Percentiles rank a stretch among this genome's conserved stretches.
These are phyloP conservation scores for Chalciporus piperatoides DNA, from an alignment of 1,284 basidiomycete species.

Conservation along the genomic window DNA sequence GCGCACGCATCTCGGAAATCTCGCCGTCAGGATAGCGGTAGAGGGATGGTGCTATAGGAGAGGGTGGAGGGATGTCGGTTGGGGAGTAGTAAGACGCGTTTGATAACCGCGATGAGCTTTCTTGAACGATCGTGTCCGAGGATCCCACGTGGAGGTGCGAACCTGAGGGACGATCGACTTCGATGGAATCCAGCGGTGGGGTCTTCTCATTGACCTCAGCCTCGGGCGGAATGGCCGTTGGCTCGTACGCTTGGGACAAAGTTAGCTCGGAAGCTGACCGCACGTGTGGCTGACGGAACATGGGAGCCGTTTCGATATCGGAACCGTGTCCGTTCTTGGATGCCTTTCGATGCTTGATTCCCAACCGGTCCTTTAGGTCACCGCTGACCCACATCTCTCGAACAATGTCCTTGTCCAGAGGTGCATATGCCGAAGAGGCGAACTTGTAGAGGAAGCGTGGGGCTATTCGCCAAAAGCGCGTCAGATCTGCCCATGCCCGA, in stretches of 20 bases:
- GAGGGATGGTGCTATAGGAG: conserved; percentile 52
- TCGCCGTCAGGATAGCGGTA: conserved; percentile 47
- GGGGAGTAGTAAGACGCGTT: conserved; percentile 65
- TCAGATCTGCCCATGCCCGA: conserved; percentile 10
- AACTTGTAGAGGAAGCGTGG: conserved; percentile 75
- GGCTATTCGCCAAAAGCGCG: conserved; percentile 39
- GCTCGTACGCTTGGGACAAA: conserved; percentile 40
- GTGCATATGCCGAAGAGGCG: conserved; percentile 59
- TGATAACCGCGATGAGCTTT: conserved; percentile 10
- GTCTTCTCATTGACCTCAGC: conserved; percentile 18
- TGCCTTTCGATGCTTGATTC: conserved; percentile 58
- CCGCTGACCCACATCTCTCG: conserved; percentile 88
- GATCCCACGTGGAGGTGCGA: conserved; percentile 17
- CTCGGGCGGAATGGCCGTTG: conserved; percentile 37
- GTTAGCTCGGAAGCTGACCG: conserved; percentile 59
- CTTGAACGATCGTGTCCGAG: conserved; percentile 5
- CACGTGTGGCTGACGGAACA: conserved; percentile 60
- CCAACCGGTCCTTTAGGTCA: conserved; percentile 79
- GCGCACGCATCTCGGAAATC: conserved; percentile 20
- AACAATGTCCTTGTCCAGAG: conserved; percentile 81
- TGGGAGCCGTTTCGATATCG: conserved; percentile 60
- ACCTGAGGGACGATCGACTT: neutral
- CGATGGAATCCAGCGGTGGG: neutral
- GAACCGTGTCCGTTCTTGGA: conserved; percentile 37
- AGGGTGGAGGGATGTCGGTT: conserved; percentile 59